Evolutionary conservation across 192 early-diverging fungal genomes (phyloP), one percentile per base, ranked within the genome.

Genomic region (Funneliformis mosseae): DNA sequence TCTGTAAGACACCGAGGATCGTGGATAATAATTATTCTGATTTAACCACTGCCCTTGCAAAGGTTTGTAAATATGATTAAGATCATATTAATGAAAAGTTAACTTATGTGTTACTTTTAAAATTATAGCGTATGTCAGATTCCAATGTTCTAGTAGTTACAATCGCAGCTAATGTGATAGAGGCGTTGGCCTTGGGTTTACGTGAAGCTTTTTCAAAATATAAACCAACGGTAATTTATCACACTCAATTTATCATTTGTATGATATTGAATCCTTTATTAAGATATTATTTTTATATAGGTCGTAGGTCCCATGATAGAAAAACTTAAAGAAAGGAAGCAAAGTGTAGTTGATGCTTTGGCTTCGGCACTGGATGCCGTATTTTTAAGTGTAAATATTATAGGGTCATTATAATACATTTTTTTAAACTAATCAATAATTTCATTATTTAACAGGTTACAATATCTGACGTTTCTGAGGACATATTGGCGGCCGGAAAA

Each of bases 271-370:
- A 60, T 3, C 1, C 27, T 79, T 23, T n/a, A n/a, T 76, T 69
- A 60, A 23, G 73, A 8, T 46, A 16, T 4, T 28, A 6, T 25
- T 14, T 41, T 68, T 27, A 39, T 77, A 55, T 76, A 90, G 90
- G 90, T 95, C 8, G 76, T 92, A 33, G 80, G 84, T 9, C 93
- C 94, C 12, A 83, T 97, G 28, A 86, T 99, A 43, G 98, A 98
- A 86, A 95, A 94, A 80, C 88, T 96, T 12, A 99, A 99, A 83
- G 98, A 99, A 83, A 94, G 96, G 76, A 99, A 99, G 82, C 88
- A 91, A 60, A 90, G 90, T 1, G 96, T 98, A 11, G 81, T 98
- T 5, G 97, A 99, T 38, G 92, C 96, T 8, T 83, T 99, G 2
- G 81, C 92, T 10, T 84, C 84, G 18, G 94, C 95, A 1, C 82